Conservation (phyloP, 2,329 filamentous ascomycete genomes). For the Trichoderma atroviride region DNA sequence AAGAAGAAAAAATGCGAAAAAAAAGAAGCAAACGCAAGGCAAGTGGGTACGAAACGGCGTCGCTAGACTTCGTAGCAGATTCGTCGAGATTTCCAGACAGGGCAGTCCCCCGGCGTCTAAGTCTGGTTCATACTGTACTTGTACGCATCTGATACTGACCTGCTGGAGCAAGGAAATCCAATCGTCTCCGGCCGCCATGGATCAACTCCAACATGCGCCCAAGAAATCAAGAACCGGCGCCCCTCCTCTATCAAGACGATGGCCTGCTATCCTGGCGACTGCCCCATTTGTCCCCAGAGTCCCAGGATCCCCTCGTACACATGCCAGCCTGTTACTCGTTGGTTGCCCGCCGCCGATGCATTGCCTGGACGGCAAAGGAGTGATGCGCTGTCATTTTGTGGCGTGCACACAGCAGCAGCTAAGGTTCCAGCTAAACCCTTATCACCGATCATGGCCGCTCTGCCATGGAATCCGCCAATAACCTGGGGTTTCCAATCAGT, state of each 20-base stretch:
- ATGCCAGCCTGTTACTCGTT: slow-evolving; percentile 25
- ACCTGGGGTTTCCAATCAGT: neutral
- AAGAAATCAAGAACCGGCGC: slow-evolving; percentile 1
- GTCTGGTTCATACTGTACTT: neutral
- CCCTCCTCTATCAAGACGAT: slow-evolving; percentile 1
- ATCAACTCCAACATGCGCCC: neutral
- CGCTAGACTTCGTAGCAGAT: slow-evolving; percentile 10
- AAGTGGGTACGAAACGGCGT: slow-evolving; percentile 7
- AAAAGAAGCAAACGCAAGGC: neutral
- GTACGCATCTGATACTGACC: slow-evolving; percentile 3
- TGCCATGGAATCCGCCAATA: slow-evolving; percentile 4
- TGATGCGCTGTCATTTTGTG: slow-evolving; percentile 29
- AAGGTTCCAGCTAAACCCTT: slow-evolving; percentile 19
- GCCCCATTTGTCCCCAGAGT: slow-evolving; percentile 23
- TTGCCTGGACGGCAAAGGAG: slow-evolving; percentile 21
- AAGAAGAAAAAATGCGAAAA: neutral
- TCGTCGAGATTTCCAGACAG: slow-evolving; percentile 14
- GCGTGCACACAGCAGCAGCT: slow-evolving; percentile 24
- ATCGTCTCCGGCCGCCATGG: slow-evolving; percentile 7
- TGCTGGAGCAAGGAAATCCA: neutral
- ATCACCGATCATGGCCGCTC: slow-evolving; percentile 24
- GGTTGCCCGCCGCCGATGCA: slow-evolving; percentile 21
- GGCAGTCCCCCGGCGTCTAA: slow-evolving; percentile 6
- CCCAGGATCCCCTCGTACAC: slow-evolving; percentile 23
- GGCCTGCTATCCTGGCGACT: slow-evolving; percentile 1